These are phyloP conservation scores for Dichotomopilus funicola DNA, from an alignment of 2,329 filamentous ascomycete species.

Conservation along the genomic window DNA sequence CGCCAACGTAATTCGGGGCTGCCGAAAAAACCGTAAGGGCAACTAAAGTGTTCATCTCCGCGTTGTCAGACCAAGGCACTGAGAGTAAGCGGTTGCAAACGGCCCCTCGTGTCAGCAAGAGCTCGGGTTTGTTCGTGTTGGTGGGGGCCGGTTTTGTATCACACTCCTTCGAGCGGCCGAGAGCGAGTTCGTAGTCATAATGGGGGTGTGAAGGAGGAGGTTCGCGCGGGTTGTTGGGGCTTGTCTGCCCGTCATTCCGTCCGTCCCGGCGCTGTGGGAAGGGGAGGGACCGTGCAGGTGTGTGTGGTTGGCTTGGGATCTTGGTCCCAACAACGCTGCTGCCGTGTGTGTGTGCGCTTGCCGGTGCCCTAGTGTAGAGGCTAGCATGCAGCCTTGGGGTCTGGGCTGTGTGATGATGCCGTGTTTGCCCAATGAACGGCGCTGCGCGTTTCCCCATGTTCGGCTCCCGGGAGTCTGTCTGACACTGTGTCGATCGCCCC, in stretches of 20 bases:
- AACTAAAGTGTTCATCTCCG: too few species aligned
- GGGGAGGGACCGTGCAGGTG: neutral
- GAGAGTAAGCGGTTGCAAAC: too few species aligned
- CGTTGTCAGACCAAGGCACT: too few species aligned
- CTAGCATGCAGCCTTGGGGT: neutral
- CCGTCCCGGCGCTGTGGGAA: conserved; percentile 8
- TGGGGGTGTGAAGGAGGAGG: too few species aligned
- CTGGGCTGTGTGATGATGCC: conserved; percentile 2
- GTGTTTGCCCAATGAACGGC: conserved; percentile 1
- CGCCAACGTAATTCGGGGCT: too few species aligned
- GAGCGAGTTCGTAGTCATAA: too few species aligned
- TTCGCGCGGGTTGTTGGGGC: too few species aligned
- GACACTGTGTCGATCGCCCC: neutral
- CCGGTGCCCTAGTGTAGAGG: neutral
- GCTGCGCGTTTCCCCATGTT: neutral
- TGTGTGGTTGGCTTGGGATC: neutral
- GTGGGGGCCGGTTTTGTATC: too few species aligned
- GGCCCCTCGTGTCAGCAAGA: too few species aligned
- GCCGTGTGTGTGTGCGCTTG: neutral
- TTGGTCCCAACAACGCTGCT: neutral
- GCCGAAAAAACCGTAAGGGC: too few species aligned
- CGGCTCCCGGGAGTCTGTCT: neutral
- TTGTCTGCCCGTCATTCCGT: neutral
- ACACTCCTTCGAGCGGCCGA: too few species aligned
- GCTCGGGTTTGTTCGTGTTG: too few species aligned